Conservation (phyloP, 2,329 filamentous ascomycete genomes). For the Beauveria sp. region DNA sequence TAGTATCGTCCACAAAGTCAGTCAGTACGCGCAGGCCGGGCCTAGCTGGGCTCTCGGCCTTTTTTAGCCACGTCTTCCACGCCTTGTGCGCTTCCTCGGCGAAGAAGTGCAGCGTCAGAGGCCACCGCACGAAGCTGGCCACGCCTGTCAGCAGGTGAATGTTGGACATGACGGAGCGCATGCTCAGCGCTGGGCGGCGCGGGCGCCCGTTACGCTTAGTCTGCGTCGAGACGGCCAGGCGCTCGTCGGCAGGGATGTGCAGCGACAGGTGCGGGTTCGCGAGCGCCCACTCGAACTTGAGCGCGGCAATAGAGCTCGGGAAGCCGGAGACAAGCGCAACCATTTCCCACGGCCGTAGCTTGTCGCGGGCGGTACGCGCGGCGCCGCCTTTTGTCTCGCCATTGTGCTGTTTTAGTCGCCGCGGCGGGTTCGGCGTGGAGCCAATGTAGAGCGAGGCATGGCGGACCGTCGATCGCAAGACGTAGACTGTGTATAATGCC, state of each 20-base stretch:
- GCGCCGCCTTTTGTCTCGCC: constrained; percentile 77
- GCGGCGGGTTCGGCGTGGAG: constrained; percentile 79
- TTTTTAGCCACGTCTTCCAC: constrained; percentile 57
- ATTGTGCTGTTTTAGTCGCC: constrained; percentile 88
- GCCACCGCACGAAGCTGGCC: constrained; percentile 75
- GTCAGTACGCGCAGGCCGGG: constrained; percentile 45
- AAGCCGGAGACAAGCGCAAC: constrained; percentile 80
- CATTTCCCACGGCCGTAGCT: constrained; percentile 85
- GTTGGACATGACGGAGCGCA: constrained; percentile 68
- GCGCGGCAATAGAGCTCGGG: constrained; percentile 73
- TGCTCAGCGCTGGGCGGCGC: constrained; percentile 48
- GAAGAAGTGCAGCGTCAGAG: constrained; percentile 75
- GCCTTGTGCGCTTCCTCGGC: constrained; percentile 56
- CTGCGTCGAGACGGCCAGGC: constrained; percentile 46
- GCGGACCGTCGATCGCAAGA: constrained; percentile 74
- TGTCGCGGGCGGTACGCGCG: constrained; percentile 59
- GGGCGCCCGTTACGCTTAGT: constrained; percentile 47
- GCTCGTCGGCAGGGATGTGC: constrained; percentile 61
- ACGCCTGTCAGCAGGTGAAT: constrained; percentile 74
- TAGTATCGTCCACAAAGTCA: constrained; percentile 37
- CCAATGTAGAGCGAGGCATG: constrained; percentile 76
- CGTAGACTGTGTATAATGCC: constrained; percentile 87
- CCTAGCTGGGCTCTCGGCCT: constrained; percentile 34
- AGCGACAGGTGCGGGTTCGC: constrained; percentile 75
- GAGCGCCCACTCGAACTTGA: constrained; percentile 97